Conservation (phyloP, 1,284 basidiomycete genomes). For the Rhodotorula sp. region DNA sequence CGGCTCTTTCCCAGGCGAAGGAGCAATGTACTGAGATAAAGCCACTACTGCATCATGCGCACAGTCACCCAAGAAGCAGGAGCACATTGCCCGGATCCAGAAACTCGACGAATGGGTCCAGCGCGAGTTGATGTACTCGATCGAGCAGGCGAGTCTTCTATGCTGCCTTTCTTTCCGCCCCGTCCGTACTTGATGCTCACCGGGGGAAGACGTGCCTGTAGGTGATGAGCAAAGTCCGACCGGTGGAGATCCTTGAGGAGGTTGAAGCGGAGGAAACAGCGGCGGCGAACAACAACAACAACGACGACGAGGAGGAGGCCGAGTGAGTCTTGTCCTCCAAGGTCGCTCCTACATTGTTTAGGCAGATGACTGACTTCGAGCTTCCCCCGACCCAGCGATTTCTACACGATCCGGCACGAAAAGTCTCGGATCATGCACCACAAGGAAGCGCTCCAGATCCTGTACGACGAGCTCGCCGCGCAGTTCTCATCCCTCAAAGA, state of each 20-base stretch:
- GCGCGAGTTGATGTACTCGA: constrained; percentile 77
- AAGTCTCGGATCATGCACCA: constrained; percentile 68
- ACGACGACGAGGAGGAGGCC: background rate
- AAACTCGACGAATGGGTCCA: constrained; percentile 72
- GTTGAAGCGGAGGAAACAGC: constrained; percentile 5
- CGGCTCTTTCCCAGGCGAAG: no score
- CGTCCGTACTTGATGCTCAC: no score
- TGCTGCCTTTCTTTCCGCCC: no score
- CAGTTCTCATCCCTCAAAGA: constrained; percentile 71
- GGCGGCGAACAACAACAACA: no score
- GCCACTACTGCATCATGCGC: no score
- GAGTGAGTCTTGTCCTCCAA: constrained; percentile 19
- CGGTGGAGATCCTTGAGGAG: constrained; percentile 11
- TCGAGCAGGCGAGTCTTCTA: constrained; percentile 63
- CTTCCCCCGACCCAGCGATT: constrained; percentile 21
- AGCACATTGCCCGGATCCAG: constrained; percentile 81
- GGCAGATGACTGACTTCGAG: no score
- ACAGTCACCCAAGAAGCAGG: constrained; percentile 59
- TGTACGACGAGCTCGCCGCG: constrained; percentile 62
- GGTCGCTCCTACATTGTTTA: no score
- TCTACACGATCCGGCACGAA: constrained; percentile 73
- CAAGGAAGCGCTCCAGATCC: constrained; percentile 57
- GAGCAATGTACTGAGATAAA: no score
- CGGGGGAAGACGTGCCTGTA: constrained; percentile 45
- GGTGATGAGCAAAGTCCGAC: constrained; percentile 69